phyloP scores from a whole-genome alignment of 176 grass and related monocot genomes.

The Avena insularis region DNA sequence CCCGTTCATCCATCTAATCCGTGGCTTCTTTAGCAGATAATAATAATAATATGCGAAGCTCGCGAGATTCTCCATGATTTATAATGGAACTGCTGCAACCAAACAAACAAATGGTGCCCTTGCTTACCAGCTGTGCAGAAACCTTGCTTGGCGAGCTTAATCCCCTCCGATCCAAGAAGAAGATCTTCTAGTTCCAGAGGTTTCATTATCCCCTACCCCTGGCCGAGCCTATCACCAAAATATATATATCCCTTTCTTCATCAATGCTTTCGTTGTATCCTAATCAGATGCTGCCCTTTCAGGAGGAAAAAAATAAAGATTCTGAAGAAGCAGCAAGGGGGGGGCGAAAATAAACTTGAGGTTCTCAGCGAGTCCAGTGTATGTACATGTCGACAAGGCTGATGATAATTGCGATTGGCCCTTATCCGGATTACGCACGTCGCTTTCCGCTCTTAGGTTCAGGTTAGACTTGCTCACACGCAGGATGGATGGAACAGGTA shows the following conservation, averaged over 20 bases:
- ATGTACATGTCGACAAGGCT: constrained; percentile 5
- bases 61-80: neutral
- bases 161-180: neutral
- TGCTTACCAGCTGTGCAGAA: neutral
- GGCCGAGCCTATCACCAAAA: neutral
- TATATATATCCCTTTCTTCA: constrained; percentile 27
- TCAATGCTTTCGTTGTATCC: neutral
- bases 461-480: constrained; percentile 53
- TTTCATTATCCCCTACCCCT: neutral
- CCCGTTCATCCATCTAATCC: neutral
- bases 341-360: neutral
- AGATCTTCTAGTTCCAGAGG: constrained; percentile 17
- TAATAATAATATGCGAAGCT: neutral
- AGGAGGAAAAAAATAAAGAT: neutral
- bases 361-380: neutral
- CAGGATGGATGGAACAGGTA: neutral
- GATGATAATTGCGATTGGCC: constrained; percentile 45
- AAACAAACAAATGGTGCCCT: neutral
- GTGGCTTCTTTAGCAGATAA: neutral
- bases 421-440: constrained; percentile 42
- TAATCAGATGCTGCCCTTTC: constrained; percentile 23
- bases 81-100: neutral
- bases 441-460: constrained; percentile 33
- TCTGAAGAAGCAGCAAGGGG: neutral
- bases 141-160: constrained; percentile 22